These are phyloP conservation scores for Euryodendron excelsum DNA, from an alignment of 148 eudicot genomes.

Conservation along the genomic window DNA sequence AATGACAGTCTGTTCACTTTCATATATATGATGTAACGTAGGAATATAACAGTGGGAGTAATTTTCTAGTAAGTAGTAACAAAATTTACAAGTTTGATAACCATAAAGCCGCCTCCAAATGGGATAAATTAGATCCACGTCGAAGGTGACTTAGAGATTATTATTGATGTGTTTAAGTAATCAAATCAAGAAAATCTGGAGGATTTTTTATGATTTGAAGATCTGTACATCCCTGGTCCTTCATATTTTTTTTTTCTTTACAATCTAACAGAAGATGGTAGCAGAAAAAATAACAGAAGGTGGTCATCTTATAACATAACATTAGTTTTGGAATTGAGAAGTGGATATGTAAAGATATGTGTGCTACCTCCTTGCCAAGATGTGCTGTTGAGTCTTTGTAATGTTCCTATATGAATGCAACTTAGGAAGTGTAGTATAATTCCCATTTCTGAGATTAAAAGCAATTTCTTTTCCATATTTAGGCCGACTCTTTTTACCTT, in stretches of 20 bases:
- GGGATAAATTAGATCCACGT: background rate
- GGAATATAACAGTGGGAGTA: too few relatives aligned
- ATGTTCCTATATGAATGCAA: background rate
- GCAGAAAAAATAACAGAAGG: background rate
- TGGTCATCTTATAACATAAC: background rate
- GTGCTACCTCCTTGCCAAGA: background rate
- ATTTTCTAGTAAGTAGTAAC: background rate
- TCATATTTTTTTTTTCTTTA: background rate
- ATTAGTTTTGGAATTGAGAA: background rate
- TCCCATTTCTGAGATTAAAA: background rate
- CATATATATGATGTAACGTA: too few relatives aligned
- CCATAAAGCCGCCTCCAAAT: too few relatives aligned
- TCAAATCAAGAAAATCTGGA: background rate
- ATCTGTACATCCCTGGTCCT: background rate
- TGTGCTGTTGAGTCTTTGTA: background rate
- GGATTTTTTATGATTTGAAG: background rate
- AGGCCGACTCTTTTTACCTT: background rate
- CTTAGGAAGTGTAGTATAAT: background rate
- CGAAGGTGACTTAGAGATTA: background rate
- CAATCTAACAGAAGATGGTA: background rate
- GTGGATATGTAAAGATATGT: background rate
- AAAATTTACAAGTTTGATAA: too few relatives aligned
- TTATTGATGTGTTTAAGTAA: background rate
- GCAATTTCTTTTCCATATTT: background rate
- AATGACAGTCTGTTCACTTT: too few relatives aligned